Evolutionary conservation across 139 green algal genomes (phyloP), one percentile per base, ranked within the genome.

Genomic region (Tetradesmus obliquus): DNA sequence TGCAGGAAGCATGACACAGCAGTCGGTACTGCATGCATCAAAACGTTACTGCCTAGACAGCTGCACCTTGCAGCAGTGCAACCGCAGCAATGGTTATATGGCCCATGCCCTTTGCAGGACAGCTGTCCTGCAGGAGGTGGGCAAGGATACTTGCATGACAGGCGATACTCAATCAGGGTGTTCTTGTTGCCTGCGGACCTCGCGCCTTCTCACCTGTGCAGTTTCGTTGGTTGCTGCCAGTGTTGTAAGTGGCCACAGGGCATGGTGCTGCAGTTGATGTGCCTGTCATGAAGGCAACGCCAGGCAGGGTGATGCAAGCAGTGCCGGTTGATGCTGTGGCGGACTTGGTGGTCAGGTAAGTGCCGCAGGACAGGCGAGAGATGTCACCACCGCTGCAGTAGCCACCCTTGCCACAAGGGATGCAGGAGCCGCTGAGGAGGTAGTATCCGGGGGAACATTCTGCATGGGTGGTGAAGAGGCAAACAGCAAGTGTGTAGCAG

Each of bases 221-320:
- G 82, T 66, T 66, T 10, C 54, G 51, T n/a, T 20, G 17, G 53
- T 86, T 66, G 53, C 54, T 20, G 1, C 82, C 82, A 24, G 55
- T 53, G 82, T 19, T 86, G 13, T 51, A 86, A 6, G 82, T 72
- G 51, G 17, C 19, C 9, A 24, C 13, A 66, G 53, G 53, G 82
- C 82, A 86, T 24, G 17, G 22, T 24, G 53, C 53, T 53, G 82
- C 82, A 71, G 82, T 69, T 66, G 53, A n/a, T 71, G 17, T 0
- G 17, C 54, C 54, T 53, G 19, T 10, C 82, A 86, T 86, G 53
- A 45, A 84, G 79, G 79, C 53, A 20, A 66, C 53, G 19, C 82
- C 82, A 53, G 82, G 82, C 54, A 71, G 54, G 82, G 82, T 86
- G 82, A 86, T 86, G 82, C 82, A 86, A 19, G 82, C 32, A 51